Evolutionary conservation across 2,329 filamentous ascomycete genomes (phyloP), one percentile per base, ranked within the genome.

Genomic region (Pseudogymnoascus sp.): DNA sequence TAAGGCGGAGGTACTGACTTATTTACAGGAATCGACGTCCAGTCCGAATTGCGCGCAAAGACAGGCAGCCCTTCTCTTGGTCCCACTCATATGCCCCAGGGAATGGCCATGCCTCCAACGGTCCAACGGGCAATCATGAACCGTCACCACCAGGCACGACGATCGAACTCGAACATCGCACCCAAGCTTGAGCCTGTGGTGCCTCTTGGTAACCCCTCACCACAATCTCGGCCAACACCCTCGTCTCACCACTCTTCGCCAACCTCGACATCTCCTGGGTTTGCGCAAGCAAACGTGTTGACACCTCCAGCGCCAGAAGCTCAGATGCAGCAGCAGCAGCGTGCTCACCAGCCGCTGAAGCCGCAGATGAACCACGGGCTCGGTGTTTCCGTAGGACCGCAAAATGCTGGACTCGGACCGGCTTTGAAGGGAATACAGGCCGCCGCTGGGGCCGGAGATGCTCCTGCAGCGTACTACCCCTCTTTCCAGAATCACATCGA

Each of bases 401-500:
- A 61, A 43, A 71, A 69, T 37, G 62, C 69, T 53, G 69, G 68
- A 64, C 65, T 64, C 46, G 70, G 68, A 64, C 65, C 70, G 61
- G 40, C 60, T 14, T 25, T 64, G 63, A 74, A 73, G 63, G 68
- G 66, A 64, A 70, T 64, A 63, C 72, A 72, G 70, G 69, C 68
- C 65, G 49, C 63, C 64, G 66, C 66, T 69, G 68, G 71, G 71
- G 61, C 76, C 67, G 69, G 73, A 68, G 72, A 77, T 66, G 75
- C 75, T 67, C 73, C 78, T 53, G 75, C 80, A 59, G 74, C 82
- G 62, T 96, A 89, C 77, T 97, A 96, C 74, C 87, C 90, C 60
- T 89, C 91, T 64, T 97, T 96, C 77, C 91, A 96, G 73, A 95
- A 90, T 75, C 93, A 97, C 76, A 93, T 96, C 77, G 90, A 96